A percentile compares a stretch with the other conserved stretches of the same genome.
phyloP scores from a whole-genome alignment of 2,329 filamentous ascomycete species.

The Fusarium anthophilum region DNA sequence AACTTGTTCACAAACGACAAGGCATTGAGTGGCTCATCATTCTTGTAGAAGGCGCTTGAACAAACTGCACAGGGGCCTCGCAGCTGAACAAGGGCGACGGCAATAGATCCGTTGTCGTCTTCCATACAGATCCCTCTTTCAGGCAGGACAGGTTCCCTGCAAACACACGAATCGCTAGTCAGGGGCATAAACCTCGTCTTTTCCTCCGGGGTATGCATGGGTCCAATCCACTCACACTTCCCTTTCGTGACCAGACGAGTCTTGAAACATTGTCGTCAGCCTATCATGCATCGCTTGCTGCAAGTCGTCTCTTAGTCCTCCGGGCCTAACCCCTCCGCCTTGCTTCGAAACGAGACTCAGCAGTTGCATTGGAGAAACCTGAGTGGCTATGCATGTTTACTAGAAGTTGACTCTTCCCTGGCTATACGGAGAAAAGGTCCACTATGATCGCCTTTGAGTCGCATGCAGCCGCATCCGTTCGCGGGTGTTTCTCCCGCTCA shows the following conservation, averaged over 20 bases:
- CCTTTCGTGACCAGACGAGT: slow-evolving; percentile 38
- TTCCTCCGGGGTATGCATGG: slow-evolving; percentile 31
- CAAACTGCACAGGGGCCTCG: slow-evolving; percentile 15
- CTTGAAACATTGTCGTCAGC: slow-evolving; percentile 44
- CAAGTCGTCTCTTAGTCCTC: slow-evolving; percentile 37
- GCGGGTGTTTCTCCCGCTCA: slow-evolving; percentile 23
- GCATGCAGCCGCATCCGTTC: slow-evolving; percentile 33
- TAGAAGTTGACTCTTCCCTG: slow-evolving; percentile 45
- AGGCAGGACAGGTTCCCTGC: slow-evolving; percentile 12
- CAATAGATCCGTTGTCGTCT: slow-evolving; percentile 7
- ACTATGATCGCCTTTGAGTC: slow-evolving; percentile 28
- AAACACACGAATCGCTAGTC: slow-evolving; percentile 36
- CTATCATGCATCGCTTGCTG: slow-evolving; percentile 43
- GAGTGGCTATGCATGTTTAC: slow-evolving; percentile 35
- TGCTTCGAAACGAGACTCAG: slow-evolving; percentile 51
- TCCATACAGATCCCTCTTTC: slow-evolving; percentile 5
- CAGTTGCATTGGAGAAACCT: slow-evolving; percentile 26
- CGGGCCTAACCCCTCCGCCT: slow-evolving; percentile 47
- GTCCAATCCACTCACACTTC: slow-evolving; percentile 36
- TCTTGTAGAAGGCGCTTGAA: slow-evolving; percentile 10
- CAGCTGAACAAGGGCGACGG: slow-evolving; percentile 31
- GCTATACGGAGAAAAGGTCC: slow-evolving; percentile 31
- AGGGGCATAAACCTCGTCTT: slow-evolving; percentile 38
- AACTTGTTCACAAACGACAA: slow-evolving; percentile 8
- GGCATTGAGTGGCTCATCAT: slow-evolving; percentile 20